Base-by-base conservation (phyloP, 129 eudicot genomes). In the Lactuca saligna region DNA sequence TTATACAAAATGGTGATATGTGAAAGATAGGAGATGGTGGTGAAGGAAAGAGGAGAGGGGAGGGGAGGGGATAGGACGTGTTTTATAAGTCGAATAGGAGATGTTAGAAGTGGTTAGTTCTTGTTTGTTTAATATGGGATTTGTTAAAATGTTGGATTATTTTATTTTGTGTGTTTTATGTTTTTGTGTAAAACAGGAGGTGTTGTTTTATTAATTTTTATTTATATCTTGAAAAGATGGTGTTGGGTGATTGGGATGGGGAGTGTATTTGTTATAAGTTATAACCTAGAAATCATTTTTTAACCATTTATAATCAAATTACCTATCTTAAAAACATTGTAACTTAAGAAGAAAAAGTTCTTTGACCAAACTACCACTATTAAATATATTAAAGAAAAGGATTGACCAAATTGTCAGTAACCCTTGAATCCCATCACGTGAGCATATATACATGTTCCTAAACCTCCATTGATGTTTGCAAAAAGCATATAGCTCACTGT, bases 1-100 rank as follows among this genome's bases (percentile, higher is more conserved):
- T 25, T 68, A 69, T 76, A 76, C 65, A 53, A 76, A 76, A 8
- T 49, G 44, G 59, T 76, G 75, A 61, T 75, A 75, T 75, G 79
- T 75, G 68, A 58, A 75, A 58, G 79, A 74, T 57, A 49, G 61
- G 44, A 72, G 15, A 34, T 72, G 62, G 78, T 63, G 39, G 31
- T 63, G 34, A 72, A 44, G 75, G 46, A 49, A 69, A 41, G 58
- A 33, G 42, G 25, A 35, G 37, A 33, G 33, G 64, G 56, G 15
- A 55, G 25, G 34, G 46, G 46, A 54, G 37, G 49, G 58, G 58
- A 65, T 56, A 56, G 65, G 67, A 16, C 53, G 79, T 75, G 60
- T 66, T 66, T 75, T 75, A 66, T 57, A 75, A 75, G 72, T 74
- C 37, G 41, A 66, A 56, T 72, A 57, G 79, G 53, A 75, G 65